Base-by-base conservation (phyloP, 495 filamentous ascomycete genomes). In the Hypoxylon intermedium region DNA sequence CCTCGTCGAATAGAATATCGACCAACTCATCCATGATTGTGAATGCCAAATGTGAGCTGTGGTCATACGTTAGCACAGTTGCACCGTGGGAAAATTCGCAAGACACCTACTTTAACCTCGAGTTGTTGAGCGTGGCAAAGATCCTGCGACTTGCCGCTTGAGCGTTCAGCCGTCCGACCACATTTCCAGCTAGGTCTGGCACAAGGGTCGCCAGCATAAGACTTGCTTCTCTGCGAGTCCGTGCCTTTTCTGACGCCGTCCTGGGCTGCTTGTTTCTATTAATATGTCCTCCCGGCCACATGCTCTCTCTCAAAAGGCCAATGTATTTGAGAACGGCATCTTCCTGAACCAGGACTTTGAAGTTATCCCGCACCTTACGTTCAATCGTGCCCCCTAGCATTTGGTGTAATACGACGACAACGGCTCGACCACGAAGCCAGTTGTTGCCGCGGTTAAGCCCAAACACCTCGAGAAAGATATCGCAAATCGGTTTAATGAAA, bases 401-500 rank as follows among this genome's bases (percentile, higher is more conserved):
- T 66, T 87, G 66, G 82, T 98, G 72, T 81, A 96, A 57, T 77
- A 97, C 93, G 67, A 95, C 91, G 21, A 99, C 93, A 1, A 98
- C 95, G 11, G 95, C 94, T 13, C 95, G 86, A 6, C 94, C 95
- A 13, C 95, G 89, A 5, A 99, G 84, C 89, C 89, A 92, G 70
- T 95, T 98, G 72, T 93, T 96, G 13, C 92, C 93, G 23, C 87
- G 85, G 68, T 97, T 96, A 20, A 98, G 83, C 69, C 97, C 92
- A 71, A 99, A 99, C 9, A 91, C 82, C 76, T 98, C 95, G 33
- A 98, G 85, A 72, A 99, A 99, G 48, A 98, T 84, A 72, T 99
- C 94, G 73, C 92, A 97, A 60, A 99, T 96, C 6, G 95, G 95
- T 68, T 96, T 98, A 60, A 99, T 92, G 72, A 99, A 97, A 5